Base-by-base conservation (phyloP, 176 grass and related monocot genomes). In the Eleusine coracana region DNA sequence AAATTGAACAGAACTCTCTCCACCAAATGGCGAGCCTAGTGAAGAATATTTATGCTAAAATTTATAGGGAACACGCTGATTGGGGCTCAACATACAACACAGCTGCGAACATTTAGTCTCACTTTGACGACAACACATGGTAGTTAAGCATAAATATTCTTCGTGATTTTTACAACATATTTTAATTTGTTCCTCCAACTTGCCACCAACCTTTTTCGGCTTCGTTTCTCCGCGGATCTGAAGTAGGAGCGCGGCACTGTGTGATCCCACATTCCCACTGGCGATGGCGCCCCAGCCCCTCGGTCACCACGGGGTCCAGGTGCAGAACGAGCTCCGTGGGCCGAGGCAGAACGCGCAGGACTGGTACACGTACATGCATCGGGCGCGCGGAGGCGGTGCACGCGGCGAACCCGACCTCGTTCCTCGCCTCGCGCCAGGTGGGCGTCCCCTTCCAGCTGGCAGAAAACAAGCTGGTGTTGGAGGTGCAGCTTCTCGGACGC, bases 351-450 rank as follows among this genome's bases (percentile, higher is more conserved):
- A 97, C 55, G 0, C 71, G 15, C 46, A 56, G 2, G 88, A 90
- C 12, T 97, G 94, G 94, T 93, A 91, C 88, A 92, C 76, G 90
- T 90, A 90, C 85, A 92, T 96, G 93, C 71, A 90, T 25, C 25
- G 25, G 75, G 71, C 31, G 90, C 0, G 93, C 93, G 12, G 86
- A 96, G 86, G 90, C 86, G 31, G 93, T 96, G 63, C 90, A 92
- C 79, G 88, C 80, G 17, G 86, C 83, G 54, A 92, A 89, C 37
- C 83, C 83, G 31, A 0, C 31, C 31, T 34, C 31, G 31, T 97
- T 89, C 84, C 91, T 97, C 0, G 28, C 44, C 3, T 28, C 49
- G 34, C 51, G 80, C 48, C 77, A 29, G 66, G 81, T 89, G 31
- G 77, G 68, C 13, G 73, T 97, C 4, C 83, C 51, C 63, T 97